These are phyloP conservation scores for Annona cherimola DNA, from an alignment of 164 flowering plant species.

Conservation along the genomic window DNA sequence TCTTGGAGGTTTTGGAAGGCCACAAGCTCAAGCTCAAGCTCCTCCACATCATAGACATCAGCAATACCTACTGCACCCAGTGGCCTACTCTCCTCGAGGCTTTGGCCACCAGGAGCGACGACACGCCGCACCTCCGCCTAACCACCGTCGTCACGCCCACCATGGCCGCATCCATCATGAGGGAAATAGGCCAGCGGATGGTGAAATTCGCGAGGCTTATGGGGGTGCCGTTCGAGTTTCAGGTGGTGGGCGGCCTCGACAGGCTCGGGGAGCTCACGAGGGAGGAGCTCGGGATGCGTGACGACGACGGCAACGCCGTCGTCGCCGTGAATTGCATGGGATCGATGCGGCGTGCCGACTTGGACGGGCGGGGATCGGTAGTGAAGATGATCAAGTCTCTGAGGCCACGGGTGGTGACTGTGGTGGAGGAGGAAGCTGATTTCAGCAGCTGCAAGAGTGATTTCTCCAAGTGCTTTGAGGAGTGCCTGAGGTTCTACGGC, in stretches of 20 bases:
- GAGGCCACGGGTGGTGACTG: slow-evolving; percentile 39
- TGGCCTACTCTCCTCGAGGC: slow-evolving; percentile 84
- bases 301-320: slow-evolving; percentile 50
- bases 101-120: slow-evolving; percentile 66
- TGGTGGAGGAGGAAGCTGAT: slow-evolving; percentile 82
- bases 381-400: slow-evolving; percentile 33
- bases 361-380: slow-evolving; percentile 32
- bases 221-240: slow-evolving; percentile 77
- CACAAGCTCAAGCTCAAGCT: slow-evolving; percentile 48
- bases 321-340: slow-evolving; percentile 59
- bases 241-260: slow-evolving; percentile 29
- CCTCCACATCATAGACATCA: slow-evolving; percentile 69
- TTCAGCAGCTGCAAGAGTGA: slow-evolving; percentile 37
- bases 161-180: slow-evolving; percentile 38
- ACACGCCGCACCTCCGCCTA: slow-evolving; percentile 62
- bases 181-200: slow-evolving; percentile 65
- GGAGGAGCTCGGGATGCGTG: slow-evolving; percentile 36
- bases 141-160: slow-evolving; percentile 42
- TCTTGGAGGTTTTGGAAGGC: slow-evolving; percentile 69
- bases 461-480: slow-evolving; percentile 58
- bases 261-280: slow-evolving; percentile 34
- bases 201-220: slow-evolving; percentile 75
- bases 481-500: slow-evolving; percentile 57
- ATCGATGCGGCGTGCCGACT: slow-evolving; percentile 32
- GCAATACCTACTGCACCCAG: slow-evolving; percentile 79